phyloP scores from a whole-genome alignment of 495 filamentous ascomycete genomes.

The Neurospora sp. region DNA sequence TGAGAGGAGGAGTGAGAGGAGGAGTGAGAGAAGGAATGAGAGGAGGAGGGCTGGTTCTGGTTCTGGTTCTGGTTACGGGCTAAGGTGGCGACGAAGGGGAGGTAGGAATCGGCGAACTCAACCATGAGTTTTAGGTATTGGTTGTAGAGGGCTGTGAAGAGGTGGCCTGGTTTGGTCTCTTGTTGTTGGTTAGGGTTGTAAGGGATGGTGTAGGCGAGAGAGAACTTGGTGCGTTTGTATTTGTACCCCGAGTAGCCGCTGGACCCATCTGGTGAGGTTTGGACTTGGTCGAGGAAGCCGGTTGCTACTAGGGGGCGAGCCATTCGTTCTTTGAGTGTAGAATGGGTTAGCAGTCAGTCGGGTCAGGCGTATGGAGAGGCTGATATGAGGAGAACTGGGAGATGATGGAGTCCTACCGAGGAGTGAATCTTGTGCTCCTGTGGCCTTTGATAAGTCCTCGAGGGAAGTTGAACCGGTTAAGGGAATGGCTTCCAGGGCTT shows the following conservation, averaged over 20 bases:
- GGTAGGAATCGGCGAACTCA: conserved; percentile 12
- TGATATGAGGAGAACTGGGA: not conserved
- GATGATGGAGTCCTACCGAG: conserved; percentile 1
- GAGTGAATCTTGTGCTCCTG: conserved; percentile 12
- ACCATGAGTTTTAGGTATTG: conserved; percentile 12
- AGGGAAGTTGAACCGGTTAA: conserved; percentile 9
- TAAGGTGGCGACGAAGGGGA: not conserved
- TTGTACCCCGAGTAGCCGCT: too few relatives aligned
- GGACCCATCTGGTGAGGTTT: not conserved
- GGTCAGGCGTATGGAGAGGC: not conserved
- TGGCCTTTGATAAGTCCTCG: conserved; percentile 7
- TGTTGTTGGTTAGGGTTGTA: not conserved
- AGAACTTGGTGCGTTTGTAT: conserved; percentile 11
- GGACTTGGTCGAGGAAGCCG: conserved; percentile 15
- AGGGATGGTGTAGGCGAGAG: conserved; percentile 7
- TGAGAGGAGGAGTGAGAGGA: too few relatives aligned
- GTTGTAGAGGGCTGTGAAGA: conserved; percentile 15
- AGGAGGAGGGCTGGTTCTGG: not conserved
- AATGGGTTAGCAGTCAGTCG: not conserved
- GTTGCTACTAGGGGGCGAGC: conserved; percentile 11
- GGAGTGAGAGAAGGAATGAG: not conserved
- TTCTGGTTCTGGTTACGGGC: not conserved
- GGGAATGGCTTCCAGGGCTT: conserved; percentile 12
- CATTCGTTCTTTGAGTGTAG: conserved; percentile 8
- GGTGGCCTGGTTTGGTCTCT: conserved; percentile 2